These are phyloP conservation scores for Apiospora rasikravindrae DNA, from an alignment of 2,329 filamentous ascomycete genomes.

Conservation along the genomic window DNA sequence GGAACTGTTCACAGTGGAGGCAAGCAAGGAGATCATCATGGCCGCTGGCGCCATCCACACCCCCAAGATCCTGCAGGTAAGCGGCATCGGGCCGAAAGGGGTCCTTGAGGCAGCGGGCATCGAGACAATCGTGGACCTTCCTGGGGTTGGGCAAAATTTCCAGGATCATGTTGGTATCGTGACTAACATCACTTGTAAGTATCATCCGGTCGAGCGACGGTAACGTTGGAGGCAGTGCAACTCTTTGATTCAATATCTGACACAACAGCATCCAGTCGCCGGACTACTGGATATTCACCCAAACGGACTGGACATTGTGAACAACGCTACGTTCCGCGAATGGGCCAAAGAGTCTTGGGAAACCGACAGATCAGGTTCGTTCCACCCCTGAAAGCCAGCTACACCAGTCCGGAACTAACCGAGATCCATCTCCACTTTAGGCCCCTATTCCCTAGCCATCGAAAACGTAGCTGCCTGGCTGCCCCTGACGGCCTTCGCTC, in stretches of 20 bases:
- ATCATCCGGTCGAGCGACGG: neutral
- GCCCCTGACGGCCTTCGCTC: conserved; percentile 40
- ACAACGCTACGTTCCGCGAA: conserved; percentile 32
- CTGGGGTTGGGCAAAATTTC: conserved; percentile 54
- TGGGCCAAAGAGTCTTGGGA: conserved; percentile 37
- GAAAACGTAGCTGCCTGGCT: conserved; percentile 44
- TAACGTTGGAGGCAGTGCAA: too few species aligned
- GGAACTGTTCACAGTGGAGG: conserved; percentile 30
- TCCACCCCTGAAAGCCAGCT: neutral
- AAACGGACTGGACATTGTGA: conserved; percentile 35
- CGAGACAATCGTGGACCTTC: conserved; percentile 46
- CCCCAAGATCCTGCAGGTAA: conserved; percentile 43
- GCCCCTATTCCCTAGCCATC: conserved; percentile 41
- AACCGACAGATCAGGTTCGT: conserved; percentile 33
- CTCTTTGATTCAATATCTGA: neutral
- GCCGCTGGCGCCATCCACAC: conserved; percentile 49
- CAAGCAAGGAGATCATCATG: conserved; percentile 49
- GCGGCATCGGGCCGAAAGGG: conserved; percentile 45
- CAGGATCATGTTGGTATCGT: conserved; percentile 48
- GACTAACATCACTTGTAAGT: neutral
- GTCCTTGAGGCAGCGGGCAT: conserved; percentile 50
- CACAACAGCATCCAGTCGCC: neutral
- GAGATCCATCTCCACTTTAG: conserved; percentile 20
- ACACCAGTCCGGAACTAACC: neutral
- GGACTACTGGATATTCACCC: conserved; percentile 28